Conservation (phyloP, 1,139 yeast genomes). For the Citeromyces hawaiiensis region DNA sequence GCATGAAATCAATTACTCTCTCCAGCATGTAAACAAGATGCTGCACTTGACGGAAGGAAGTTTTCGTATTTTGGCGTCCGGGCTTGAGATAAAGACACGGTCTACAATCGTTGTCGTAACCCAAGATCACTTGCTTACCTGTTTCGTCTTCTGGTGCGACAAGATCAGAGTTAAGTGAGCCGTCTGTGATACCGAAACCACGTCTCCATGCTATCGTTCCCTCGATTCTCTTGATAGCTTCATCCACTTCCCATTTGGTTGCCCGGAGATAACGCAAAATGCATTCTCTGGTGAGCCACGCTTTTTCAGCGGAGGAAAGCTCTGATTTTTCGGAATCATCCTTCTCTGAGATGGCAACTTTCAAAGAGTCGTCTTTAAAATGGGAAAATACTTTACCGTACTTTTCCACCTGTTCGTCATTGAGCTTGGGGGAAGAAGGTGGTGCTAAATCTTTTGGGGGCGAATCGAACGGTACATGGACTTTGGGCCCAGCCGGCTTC, state of each 20-base stretch:
- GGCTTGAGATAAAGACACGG: conserved; percentile 86
- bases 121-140: conserved; percentile 82
- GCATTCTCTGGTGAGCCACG: conserved; percentile 90
- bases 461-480: conserved; percentile 31
- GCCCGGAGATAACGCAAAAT: conserved; percentile 79
- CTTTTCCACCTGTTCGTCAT: conserved; percentile 39
- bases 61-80: conserved; percentile 86
- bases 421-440: conserved; percentile 36
- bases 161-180: conserved; percentile 37
- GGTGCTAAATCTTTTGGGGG: conserved; percentile 35
- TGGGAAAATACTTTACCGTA: conserved; percentile 45
- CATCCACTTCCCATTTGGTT: conserved; percentile 70
- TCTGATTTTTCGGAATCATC: conserved; percentile 16
- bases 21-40: conserved; percentile 88
- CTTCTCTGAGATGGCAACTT: conserved; percentile 27
- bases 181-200: conserved; percentile 57
- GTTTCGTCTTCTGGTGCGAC: conserved; percentile 66
- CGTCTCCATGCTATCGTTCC: conserved; percentile 84
- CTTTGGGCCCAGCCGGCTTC: conserved; percentile 11
- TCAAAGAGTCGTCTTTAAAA: conserved; percentile 27
- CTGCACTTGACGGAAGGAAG: conserved; percentile 80
- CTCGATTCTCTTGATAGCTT: conserved; percentile 61
- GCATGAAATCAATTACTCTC: conserved; percentile 85
- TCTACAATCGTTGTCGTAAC: conserved; percentile 78
- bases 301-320: conserved; percentile 49